phyloP scores from a whole-genome alignment of 2,329 filamentous ascomycete species.

The Allantophomopsis cytisporea region DNA sequence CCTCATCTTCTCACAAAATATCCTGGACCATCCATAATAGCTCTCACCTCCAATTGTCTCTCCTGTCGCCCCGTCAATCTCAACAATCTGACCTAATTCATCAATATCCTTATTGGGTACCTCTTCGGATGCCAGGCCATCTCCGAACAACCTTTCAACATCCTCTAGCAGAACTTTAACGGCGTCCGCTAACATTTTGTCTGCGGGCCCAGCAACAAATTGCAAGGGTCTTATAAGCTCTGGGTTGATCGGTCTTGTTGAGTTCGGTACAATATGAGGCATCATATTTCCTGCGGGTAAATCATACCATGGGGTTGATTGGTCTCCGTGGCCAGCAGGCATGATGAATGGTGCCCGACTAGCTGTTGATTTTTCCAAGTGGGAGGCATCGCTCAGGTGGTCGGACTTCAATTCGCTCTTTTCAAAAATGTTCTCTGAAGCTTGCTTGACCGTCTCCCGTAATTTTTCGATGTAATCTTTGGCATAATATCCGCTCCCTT shows the following conservation, averaged over 20 bases:
- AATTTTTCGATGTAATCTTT: slow-evolving; percentile 40
- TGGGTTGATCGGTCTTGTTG: slow-evolving; percentile 59
- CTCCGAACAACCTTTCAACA: slow-evolving; percentile 54
- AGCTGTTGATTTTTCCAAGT: slow-evolving; percentile 37
- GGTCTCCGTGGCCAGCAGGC: slow-evolving; percentile 66
- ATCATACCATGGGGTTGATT: slow-evolving; percentile 63
- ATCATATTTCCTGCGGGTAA: slow-evolving; percentile 73
- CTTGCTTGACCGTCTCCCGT: slow-evolving; percentile 38
- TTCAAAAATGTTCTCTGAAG: slow-evolving; percentile 14
- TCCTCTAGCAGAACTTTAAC: slow-evolving; percentile 60
- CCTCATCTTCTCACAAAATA: slow-evolving; percentile 75
- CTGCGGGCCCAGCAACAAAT: slow-evolving; percentile 53
- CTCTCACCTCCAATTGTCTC: slow-evolving; percentile 50
- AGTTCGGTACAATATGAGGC: slow-evolving; percentile 65
- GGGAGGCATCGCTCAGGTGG: slow-evolving; percentile 13
- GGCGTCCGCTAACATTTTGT: slow-evolving; percentile 48
- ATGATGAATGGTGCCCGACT: slow-evolving; percentile 43
- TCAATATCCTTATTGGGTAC: slow-evolving; percentile 49
- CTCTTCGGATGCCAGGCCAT: slow-evolving; percentile 32
- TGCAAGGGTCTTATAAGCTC: slow-evolving; percentile 58
- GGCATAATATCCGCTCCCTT: slow-evolving; percentile 48
- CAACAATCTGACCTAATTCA: slow-evolving; percentile 57
- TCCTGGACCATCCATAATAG: slow-evolving; percentile 79
- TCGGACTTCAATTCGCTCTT: slow-evolving; percentile 1
- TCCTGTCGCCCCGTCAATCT: slow-evolving; percentile 52